Percentiles rank a stretch among this genome's conserved stretches.
phyloP scores from a whole-genome alignment of 163 green algal species.

The Chloromonas sp. region DNA sequence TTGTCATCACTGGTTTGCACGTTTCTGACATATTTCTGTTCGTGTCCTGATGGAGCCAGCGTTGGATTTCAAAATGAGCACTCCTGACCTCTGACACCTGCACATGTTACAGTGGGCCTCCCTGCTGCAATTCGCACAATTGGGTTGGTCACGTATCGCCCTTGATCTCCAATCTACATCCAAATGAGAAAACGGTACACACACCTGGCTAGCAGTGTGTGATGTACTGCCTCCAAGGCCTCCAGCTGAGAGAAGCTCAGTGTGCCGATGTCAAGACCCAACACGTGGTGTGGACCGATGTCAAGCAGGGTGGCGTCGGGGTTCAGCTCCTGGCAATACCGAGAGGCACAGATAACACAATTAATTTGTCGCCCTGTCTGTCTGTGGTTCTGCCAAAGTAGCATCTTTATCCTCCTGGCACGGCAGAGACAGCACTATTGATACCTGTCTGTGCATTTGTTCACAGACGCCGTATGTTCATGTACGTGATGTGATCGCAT shows the following conservation, averaged over 20 bases:
- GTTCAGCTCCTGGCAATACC: not conserved
- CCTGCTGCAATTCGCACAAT: no score
- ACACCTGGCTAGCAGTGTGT: not conserved
- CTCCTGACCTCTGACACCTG: no score
- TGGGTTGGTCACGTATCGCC: no score
- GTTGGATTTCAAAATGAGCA: no score
- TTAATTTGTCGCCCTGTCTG: not conserved
- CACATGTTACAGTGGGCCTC: no score
- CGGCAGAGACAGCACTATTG: not conserved
- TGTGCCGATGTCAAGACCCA: not conserved
- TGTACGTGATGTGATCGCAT: not conserved
- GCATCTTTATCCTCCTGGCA: not conserved
- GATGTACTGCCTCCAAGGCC: not conserved
- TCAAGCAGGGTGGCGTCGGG: not conserved
- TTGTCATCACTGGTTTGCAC: no score
- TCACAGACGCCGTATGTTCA: not conserved
- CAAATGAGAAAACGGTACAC: no score
- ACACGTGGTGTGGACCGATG: not conserved
- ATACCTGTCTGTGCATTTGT: not conserved
- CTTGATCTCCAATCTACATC: no score
- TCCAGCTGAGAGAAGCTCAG: not conserved
- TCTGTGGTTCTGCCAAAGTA: not conserved
- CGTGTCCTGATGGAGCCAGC: no score
- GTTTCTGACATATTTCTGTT: no score
- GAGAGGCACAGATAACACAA: not conserved